Percentiles rank a stretch among this genome's conserved stretches.
Evolutionary conservation across 2,329 filamentous ascomycete species (phyloP).

Genomic region (Colletotrichum lentis): DNA sequence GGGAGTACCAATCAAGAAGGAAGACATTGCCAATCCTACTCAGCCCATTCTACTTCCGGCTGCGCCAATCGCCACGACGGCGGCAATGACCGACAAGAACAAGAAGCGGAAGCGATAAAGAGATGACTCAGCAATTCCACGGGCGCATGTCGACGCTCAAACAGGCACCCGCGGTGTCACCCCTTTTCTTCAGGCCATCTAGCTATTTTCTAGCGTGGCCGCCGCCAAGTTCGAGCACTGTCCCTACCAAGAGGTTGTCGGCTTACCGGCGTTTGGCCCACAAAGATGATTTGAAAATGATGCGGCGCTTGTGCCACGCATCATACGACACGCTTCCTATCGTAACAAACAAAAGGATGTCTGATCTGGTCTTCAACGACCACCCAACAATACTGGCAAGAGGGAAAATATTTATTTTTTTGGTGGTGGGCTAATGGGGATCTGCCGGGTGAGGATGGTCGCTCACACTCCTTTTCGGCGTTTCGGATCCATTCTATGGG

Average conservation of each 20-base stretch:
- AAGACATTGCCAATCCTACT: slow-evolving; percentile 55
- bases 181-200: not conserved
- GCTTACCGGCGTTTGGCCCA: slow-evolving; percentile 20
- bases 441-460: slow-evolving; percentile 29
- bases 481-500: slow-evolving; percentile 31
- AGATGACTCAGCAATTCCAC: not conserved
- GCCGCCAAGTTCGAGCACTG: slow-evolving; percentile 12
- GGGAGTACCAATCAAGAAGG: slow-evolving; percentile 70
- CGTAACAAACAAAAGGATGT: slow-evolving; percentile 8
- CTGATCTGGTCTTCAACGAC: slow-evolving; percentile 23
- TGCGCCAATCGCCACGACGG: slow-evolving; percentile 53
- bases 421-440: slow-evolving; percentile 26
- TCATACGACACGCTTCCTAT: not conserved
- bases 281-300: not conserved
- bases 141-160: not conserved
- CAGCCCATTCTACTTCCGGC: slow-evolving; percentile 53
- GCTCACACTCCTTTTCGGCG: slow-evolving; percentile 38
- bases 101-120: slow-evolving; percentile 69
- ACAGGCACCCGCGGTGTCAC: not conserved
- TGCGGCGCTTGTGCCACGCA: slow-evolving; percentile 6
- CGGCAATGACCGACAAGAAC: slow-evolving; percentile 58
- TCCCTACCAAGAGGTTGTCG: slow-evolving; percentile 16
- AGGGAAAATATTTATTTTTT: slow-evolving; percentile 1
- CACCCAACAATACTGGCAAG: slow-evolving; percentile 31
- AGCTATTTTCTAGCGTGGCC: not conserved